Evolutionary conservation across 805 yeast genomes (phyloP), one percentile per base, ranked within the genome.

Genomic region (Saccharomyces paradoxus): DNA sequence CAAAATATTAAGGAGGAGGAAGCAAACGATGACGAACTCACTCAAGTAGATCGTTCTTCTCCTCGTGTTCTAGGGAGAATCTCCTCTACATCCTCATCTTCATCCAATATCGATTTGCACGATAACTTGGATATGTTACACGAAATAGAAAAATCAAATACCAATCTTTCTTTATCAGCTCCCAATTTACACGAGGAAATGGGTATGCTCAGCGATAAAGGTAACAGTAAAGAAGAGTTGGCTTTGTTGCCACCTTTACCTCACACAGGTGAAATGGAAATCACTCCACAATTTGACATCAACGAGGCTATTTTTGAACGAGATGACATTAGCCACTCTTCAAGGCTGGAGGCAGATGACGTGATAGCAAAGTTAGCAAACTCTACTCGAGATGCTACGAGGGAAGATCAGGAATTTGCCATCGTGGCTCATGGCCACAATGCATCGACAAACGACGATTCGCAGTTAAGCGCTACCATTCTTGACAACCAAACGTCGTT

Each of bases 191-290:
- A 46, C 22, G 30, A 46, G 29, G 30, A 46, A 21, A n/a, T 46
- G 17, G 49, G 49, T 24, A 8, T 37, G 8, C 44, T 17, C 22
- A 27, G 50, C 28, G 50, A 49, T 13, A 55, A 46, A 41, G 51
- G 53, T n/a, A 51, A 53, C 31, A 60, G 59, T 32, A 56, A 52
- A 46, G 66, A 63, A 26, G 66, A 63, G 47, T 46, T 63, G 4
- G 46, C 58, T 24, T 51, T 63, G n/a, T 52, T 63, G 48, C 66
- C 66, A 37, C 66, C 66, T 12, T 49, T 63, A 32, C 66, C 66
- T 14, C 56, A 56, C 26, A 52, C 59, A 1, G 51, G 50, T 6
- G 63, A 62, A 21, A 41, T 48, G n/a, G 53, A 41, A 27, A n/a
- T 37, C 17, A 21, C 44, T 17, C 44, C 44, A 37, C 22, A 37